Evolutionary conservation across 2,329 filamentous ascomycete genomes (phyloP).

Genomic region (Microdochium paspali): DNA sequence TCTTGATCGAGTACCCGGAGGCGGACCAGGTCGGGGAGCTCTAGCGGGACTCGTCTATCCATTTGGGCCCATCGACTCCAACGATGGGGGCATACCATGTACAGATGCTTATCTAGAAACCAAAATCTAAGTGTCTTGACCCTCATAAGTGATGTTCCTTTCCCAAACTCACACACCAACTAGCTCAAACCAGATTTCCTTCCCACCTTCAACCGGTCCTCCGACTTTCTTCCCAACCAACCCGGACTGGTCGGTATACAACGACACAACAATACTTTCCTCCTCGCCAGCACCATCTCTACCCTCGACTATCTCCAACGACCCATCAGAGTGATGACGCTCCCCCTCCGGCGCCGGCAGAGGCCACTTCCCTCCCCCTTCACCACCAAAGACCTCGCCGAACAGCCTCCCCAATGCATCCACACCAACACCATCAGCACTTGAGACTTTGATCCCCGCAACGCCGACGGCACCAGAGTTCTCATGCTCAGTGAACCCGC

Average conservation of each 20-base stretch:
- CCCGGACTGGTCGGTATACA: background rate
- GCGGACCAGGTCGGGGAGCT: slow-evolving; percentile 6
- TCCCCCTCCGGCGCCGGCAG: background rate
- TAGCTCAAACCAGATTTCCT: background rate
- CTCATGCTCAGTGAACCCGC: slow-evolving; percentile 30
- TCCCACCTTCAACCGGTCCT: background rate
- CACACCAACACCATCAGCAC: slow-evolving; percentile 7
- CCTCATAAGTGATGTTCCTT: too few species aligned
- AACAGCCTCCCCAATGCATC: background rate
- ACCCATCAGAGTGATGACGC: background rate
- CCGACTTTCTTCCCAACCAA: background rate
- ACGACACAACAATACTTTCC: background rate
- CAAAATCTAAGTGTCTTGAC: too few species aligned
- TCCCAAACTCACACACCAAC: background rate
- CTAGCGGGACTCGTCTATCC: slow-evolving; percentile 2
- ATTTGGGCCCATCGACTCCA: too few species aligned
- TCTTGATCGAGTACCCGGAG: slow-evolving; percentile 17
- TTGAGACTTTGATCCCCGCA: slow-evolving; percentile 28
- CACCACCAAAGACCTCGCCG: background rate
- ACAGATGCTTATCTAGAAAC: too few species aligned
- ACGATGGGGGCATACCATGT: too few species aligned
- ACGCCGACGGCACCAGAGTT: slow-evolving; percentile 39
- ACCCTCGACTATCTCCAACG: background rate
- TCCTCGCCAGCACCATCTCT: background rate
- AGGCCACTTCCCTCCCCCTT: background rate